A percentile compares a stretch with the other conserved stretches of the same genome.
phyloP scores from a whole-genome alignment of 2,329 filamentous ascomycete genomes.

The Neonectria coccinea region DNA sequence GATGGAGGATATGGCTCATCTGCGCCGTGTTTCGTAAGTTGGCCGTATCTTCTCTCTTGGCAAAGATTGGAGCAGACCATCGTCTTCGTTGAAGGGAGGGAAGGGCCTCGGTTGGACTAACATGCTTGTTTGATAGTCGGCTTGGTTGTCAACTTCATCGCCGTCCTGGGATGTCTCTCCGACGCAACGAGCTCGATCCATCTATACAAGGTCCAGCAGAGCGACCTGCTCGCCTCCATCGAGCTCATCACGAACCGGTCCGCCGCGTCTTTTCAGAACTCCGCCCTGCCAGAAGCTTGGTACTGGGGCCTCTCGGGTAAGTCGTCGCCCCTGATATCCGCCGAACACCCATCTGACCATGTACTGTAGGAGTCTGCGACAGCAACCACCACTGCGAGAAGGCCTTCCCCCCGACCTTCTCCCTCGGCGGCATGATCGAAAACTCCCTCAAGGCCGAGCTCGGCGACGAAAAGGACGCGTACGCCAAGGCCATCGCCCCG shows the following conservation, averaged over 20 bases:
- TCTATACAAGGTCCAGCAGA: constrained; percentile 25
- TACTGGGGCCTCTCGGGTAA: constrained; percentile 32
- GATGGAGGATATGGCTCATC: constrained; percentile 35
- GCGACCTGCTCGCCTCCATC: constrained; percentile 23
- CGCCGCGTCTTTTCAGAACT: constrained; percentile 3
- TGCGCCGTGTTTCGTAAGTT: constrained; percentile 35
- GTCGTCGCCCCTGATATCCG: not conserved
- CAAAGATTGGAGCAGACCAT: not conserved
- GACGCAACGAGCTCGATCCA: constrained; percentile 28
- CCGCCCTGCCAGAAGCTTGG: constrained; percentile 24
- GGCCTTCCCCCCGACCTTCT: constrained; percentile 29
- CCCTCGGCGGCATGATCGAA: constrained; percentile 30
- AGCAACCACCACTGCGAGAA: constrained; percentile 26
- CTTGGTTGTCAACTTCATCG: constrained; percentile 33
- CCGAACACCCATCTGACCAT: not conserved
- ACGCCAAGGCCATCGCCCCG: constrained; percentile 19
- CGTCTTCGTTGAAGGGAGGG: not conserved
- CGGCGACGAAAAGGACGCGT: constrained; percentile 7
- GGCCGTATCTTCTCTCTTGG: not conserved
- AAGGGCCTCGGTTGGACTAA: not conserved
- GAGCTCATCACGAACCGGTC: constrained; percentile 22
- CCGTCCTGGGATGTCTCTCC: constrained; percentile 31
- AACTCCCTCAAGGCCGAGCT: constrained; percentile 28
- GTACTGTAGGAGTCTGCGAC: constrained; percentile 23
- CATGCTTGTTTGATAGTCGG: constrained; percentile 15